Percentiles rank a stretch among this genome's conserved stretches.
phyloP scores from a whole-genome alignment of 2,329 filamentous ascomycete genomes.

The Sclerotinia nivalis region DNA sequence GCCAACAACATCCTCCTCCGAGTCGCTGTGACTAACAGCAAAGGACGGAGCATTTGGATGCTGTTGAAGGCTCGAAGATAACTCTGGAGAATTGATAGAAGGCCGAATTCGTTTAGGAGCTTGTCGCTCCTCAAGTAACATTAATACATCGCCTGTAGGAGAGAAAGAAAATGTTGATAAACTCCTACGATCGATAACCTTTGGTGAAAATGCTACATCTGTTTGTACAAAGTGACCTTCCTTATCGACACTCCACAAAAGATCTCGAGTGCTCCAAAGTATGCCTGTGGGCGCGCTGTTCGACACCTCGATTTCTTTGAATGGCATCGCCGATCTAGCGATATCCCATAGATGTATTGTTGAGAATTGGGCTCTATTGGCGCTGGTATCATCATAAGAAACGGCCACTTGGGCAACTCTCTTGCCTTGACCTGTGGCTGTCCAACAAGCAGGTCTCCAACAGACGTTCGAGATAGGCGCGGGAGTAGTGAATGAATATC shows the following conservation, averaged over 20 bases:
- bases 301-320: conserved; percentile 64
- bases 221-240: conserved; percentile 65
- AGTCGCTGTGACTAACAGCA: conserved; percentile 62
- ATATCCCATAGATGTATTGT: conserved; percentile 68
- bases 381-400: conserved; percentile 58
- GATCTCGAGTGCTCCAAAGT: conserved; percentile 64
- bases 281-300: conserved; percentile 57
- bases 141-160: conserved; percentile 57
- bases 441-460: conserved; percentile 67
- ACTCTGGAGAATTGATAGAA: conserved; percentile 36
- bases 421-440: conserved; percentile 60
- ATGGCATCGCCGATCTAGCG: conserved; percentile 65
- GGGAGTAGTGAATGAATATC: conserved; percentile 61
- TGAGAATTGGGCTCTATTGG: conserved; percentile 56
- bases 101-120: conserved; percentile 48
- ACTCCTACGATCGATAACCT: conserved; percentile 62
- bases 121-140: conserved; percentile 61
- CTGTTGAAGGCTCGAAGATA: conserved; percentile 38
- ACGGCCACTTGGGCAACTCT: conserved; percentile 63
- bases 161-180: conserved; percentile 64
- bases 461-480: conserved; percentile 59
- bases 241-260: conserved; percentile 65
- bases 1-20: conserved; percentile 63
- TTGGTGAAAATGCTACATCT: conserved; percentile 64
- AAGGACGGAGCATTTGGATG: conserved; percentile 53